Conservation (phyloP, 345 rosid genomes). For the Arabidopsis arenosa region DNA sequence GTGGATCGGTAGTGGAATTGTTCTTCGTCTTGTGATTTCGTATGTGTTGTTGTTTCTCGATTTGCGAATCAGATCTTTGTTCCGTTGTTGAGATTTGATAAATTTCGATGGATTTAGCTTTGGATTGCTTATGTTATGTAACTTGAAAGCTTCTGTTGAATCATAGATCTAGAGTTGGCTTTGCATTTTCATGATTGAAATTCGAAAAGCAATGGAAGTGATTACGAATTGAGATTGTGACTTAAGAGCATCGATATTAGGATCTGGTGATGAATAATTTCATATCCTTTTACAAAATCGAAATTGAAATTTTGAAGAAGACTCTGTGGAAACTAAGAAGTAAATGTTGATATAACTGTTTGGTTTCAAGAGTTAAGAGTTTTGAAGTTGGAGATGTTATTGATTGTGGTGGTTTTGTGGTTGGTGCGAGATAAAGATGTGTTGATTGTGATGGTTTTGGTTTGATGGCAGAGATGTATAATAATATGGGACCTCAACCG, state of each 20-base stretch:
- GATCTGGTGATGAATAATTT: constrained; percentile 24
- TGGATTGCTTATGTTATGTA: not conserved
- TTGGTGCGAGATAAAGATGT: constrained; percentile 11
- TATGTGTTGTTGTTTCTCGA: constrained; percentile 3
- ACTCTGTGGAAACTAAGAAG: not conserved
- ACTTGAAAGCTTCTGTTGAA: not conserved
- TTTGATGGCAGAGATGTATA: constrained; percentile 46
- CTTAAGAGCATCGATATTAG: not conserved
- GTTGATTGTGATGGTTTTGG: constrained; percentile 9
- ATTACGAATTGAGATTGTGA: not conserved
- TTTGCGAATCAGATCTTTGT: not conserved
- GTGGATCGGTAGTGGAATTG: not conserved
- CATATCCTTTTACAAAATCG: not conserved
- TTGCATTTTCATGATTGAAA: constrained; percentile 20
- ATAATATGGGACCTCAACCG: constrained; percentile 50
- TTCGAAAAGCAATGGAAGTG: not conserved
- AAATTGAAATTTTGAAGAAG: not conserved
- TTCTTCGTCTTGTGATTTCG: not conserved
- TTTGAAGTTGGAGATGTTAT: not conserved
- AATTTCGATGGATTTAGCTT: not conserved
- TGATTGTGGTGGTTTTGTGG: not conserved
- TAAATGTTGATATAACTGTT: not conserved
- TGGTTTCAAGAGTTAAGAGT: not conserved
- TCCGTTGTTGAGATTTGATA: not conserved
- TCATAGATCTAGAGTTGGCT: constrained; percentile 14